phyloP scores from a whole-genome alignment of 768 basidiomycete genomes.

The Mycena venus region DNA sequence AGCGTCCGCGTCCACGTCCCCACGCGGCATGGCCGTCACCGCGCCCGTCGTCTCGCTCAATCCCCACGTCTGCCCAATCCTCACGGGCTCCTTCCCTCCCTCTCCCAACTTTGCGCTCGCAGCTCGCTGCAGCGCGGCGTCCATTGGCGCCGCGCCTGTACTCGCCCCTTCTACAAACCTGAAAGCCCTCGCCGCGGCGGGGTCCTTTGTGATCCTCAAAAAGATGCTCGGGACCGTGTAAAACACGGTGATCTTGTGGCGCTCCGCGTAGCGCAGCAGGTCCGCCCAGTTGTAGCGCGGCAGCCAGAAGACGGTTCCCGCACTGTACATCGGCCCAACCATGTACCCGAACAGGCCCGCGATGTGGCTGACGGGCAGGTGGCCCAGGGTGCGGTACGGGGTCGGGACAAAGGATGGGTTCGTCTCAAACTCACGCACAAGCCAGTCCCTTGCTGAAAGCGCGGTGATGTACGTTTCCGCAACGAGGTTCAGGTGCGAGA shows the following conservation, averaged over 20 bases:
- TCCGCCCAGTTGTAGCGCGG: constrained; percentile 19
- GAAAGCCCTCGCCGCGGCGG: constrained; percentile 22
- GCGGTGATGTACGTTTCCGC: constrained; percentile 24
- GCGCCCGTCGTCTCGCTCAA: constrained; percentile 23
- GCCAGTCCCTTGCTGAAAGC: constrained; percentile 17
- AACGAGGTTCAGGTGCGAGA: constrained; percentile 23
- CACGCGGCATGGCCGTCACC: constrained; percentile 18
- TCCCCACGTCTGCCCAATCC: constrained; percentile 22
- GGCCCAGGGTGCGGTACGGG: constrained; percentile 20
- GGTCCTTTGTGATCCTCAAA: constrained; percentile 21
- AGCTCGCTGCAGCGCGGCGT: constrained; percentile 19
- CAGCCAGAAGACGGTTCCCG: constrained; percentile 21
- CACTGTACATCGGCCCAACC: constrained; percentile 19
- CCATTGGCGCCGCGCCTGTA: constrained; percentile 22
- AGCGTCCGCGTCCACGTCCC: constrained; percentile 14
- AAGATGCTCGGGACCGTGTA: constrained; percentile 24
- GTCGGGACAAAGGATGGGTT: constrained; percentile 21
- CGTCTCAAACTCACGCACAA: constrained; percentile 17
- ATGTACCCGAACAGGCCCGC: constrained; percentile 22
- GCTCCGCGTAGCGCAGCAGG: constrained; percentile 21
- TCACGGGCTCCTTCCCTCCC: constrained; percentile 22
- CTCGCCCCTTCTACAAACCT: constrained; percentile 17
- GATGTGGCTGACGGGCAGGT: constrained; percentile 24
- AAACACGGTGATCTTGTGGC: constrained; percentile 23
- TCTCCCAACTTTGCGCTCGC: constrained; percentile 22